Evolutionary conservation across 2,329 filamentous ascomycete genomes (phyloP).

Genomic region (Colletotrichum sp.): DNA sequence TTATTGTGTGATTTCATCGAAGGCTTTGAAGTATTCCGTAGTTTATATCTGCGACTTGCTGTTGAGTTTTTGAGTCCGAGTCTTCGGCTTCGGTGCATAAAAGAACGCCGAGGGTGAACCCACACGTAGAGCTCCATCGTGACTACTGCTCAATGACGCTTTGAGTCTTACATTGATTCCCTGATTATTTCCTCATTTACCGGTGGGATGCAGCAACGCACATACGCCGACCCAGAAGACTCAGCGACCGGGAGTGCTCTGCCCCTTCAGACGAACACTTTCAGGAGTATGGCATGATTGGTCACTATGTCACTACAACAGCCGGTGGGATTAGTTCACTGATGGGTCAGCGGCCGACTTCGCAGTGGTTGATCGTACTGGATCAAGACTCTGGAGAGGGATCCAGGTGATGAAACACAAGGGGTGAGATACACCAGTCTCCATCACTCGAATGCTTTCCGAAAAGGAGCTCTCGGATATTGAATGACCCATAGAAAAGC

Average conservation of each 20-base stretch:
- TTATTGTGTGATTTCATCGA: background rate
- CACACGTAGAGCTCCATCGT: background rate
- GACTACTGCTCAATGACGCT: background rate
- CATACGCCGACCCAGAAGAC: rapidly evolving
- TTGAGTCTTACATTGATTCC: background rate
- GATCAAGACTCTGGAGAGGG: background rate
- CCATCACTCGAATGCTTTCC: rapidly evolving
- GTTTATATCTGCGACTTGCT: background rate
- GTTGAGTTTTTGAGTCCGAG: background rate
- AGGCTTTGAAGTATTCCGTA: background rate
- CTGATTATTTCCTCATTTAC: background rate
- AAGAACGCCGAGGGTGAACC: background rate
- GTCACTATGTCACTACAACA: background rate
- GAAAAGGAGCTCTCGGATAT: background rate
- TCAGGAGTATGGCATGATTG: background rate
- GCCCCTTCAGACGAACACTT: background rate
- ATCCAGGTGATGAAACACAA: background rate
- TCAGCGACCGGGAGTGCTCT: background rate
- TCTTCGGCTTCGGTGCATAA: background rate
- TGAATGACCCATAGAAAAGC: background rate
- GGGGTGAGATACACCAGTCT: rapidly evolving
- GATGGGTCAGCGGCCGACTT: background rate
- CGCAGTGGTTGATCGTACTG: background rate
- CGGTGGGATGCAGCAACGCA: background rate
- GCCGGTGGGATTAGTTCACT: background rate